Evolutionary conservation across 2,329 filamentous ascomycete genomes (phyloP).

Genomic region (Pseudogymnoascus sp.): DNA sequence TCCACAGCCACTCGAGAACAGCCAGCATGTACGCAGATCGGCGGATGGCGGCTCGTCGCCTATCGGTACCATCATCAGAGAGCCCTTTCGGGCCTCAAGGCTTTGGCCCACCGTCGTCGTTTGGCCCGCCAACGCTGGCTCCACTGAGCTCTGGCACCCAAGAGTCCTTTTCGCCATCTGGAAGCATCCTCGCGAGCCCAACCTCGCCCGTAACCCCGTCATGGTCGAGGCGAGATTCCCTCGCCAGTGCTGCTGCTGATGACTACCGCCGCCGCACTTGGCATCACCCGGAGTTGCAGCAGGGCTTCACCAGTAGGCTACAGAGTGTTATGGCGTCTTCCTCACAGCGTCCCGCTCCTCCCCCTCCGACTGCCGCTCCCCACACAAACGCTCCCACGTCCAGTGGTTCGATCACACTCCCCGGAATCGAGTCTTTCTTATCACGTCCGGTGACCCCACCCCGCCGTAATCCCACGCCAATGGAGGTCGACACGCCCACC

Average conservation of each 20-base stretch:
- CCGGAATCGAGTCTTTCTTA: slow-evolving; percentile 84
- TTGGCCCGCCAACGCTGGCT: slow-evolving; percentile 49
- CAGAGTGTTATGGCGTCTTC: slow-evolving; percentile 67
- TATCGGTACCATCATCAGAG: slow-evolving; percentile 71
- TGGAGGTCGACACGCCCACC: slow-evolving; percentile 57
- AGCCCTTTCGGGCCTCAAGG: slow-evolving; percentile 66
- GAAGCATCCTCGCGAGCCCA: slow-evolving; percentile 58
- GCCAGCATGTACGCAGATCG: slow-evolving; percentile 63
- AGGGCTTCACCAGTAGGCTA: slow-evolving; percentile 60
- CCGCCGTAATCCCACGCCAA: slow-evolving; percentile 61
- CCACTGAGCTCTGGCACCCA: slow-evolving; percentile 47
- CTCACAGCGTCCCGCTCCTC: slow-evolving; percentile 33
- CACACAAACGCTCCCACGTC: slow-evolving; percentile 42
- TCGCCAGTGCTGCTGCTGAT: slow-evolving; percentile 49
- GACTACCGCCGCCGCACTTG: slow-evolving; percentile 79
- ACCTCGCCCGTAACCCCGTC: slow-evolving; percentile 50
- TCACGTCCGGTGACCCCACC: slow-evolving; percentile 55
- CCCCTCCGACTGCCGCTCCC: slow-evolving; percentile 9
- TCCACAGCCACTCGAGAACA: slow-evolving; percentile 58
- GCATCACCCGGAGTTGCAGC: slow-evolving; percentile 66
- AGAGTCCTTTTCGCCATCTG: slow-evolving; percentile 46
- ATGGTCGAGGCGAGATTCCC: slow-evolving; percentile 59
- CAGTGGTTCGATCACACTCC: slow-evolving; percentile 53
- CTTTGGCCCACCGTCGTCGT: slow-evolving; percentile 26
- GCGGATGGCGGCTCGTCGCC: slow-evolving; percentile 60